phyloP scores from a whole-genome alignment of 345 rosid genomes.

The Euphorbia lathyris region DNA sequence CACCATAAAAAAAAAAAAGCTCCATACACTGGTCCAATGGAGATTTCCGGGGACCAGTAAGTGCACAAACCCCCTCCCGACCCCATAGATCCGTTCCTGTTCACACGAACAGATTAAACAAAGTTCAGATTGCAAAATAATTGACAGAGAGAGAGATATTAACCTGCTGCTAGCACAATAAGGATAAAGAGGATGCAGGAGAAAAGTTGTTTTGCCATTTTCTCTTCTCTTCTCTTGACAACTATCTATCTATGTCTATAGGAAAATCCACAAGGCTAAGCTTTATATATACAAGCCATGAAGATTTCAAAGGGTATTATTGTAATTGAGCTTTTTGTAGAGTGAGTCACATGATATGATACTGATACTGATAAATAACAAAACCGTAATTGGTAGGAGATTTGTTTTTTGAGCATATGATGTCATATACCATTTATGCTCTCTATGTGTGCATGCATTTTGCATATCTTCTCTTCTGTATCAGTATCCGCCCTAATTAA shows the following conservation, averaged over 20 bases:
- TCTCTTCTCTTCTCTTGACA: too few species aligned
- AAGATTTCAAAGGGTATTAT: neutral
- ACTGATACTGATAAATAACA: neutral
- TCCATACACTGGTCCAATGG: too few species aligned
- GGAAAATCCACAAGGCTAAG: neutral
- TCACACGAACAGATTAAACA: neutral
- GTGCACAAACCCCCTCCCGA: too few species aligned
- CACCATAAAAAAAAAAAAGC: too few species aligned
- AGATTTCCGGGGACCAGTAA: too few species aligned
- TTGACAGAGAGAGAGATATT: neutral
- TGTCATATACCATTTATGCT: neutral
- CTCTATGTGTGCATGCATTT: neutral
- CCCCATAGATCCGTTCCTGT: too few species aligned
- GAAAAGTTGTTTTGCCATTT: constrained; percentile 12
- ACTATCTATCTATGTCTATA: neutral
- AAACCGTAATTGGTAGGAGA: neutral
- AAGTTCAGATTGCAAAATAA: neutral
- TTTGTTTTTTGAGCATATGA: neutral
- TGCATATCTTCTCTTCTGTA: neutral
- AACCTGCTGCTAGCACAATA: constrained; percentile 8
- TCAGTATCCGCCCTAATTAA: neutral
- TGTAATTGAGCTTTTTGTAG: neutral
- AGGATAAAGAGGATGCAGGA: constrained; percentile 12
- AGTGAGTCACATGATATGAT: neutral
- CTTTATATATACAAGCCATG: neutral